Evolutionary conservation across 257 asterid genomes (phyloP).

Genomic region (Primulina eburnea): DNA sequence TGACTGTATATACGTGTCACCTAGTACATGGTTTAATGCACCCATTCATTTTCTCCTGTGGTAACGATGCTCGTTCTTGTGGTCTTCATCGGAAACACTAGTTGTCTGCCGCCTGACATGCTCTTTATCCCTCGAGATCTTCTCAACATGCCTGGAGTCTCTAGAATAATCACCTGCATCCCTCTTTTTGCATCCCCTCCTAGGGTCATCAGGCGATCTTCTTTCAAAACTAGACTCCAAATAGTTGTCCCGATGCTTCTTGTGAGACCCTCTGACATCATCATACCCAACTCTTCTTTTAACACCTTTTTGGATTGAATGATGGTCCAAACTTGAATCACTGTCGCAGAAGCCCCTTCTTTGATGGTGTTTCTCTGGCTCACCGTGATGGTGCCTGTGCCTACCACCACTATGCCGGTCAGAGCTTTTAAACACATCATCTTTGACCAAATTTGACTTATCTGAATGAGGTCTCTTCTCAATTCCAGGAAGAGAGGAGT

Average conservation of each 20-base stretch:
- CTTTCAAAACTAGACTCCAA: conserved; percentile 29
- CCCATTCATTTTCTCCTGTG: conserved; percentile 40
- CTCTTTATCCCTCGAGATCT: conserved; percentile 31
- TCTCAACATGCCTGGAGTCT: conserved; percentile 29
- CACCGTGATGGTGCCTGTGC: conserved; percentile 43
- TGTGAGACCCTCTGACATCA: conserved; percentile 28
- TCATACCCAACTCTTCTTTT: conserved; percentile 33
- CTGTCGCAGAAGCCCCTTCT: conserved; percentile 41
- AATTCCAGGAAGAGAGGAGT: conserved; percentile 38
- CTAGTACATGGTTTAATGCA: conserved; percentile 33
- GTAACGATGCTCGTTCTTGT: conserved; percentile 32
- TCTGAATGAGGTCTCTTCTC: conserved; percentile 46
- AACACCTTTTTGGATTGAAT: conserved; percentile 31
- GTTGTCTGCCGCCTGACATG: conserved; percentile 28
- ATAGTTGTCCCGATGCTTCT: conserved; percentile 18
- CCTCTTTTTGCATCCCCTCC: conserved; percentile 28
- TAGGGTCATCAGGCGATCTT: conserved; percentile 30
- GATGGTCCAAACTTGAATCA: conserved; percentile 49
- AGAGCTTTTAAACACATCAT: conserved; percentile 37
- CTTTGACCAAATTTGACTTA: conserved; percentile 50
- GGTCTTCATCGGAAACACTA: conserved; percentile 28
- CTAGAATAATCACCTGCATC: conserved; percentile 30
- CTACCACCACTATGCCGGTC: conserved; percentile 40
- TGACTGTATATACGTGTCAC: conserved; percentile 34
- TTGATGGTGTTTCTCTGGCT: conserved; percentile 44